Percentiles rank a stretch among this genome's conserved stretches.
phyloP scores from a whole-genome alignment of 75 land plant genomes.

The Cunninghamia lanceolata region DNA sequence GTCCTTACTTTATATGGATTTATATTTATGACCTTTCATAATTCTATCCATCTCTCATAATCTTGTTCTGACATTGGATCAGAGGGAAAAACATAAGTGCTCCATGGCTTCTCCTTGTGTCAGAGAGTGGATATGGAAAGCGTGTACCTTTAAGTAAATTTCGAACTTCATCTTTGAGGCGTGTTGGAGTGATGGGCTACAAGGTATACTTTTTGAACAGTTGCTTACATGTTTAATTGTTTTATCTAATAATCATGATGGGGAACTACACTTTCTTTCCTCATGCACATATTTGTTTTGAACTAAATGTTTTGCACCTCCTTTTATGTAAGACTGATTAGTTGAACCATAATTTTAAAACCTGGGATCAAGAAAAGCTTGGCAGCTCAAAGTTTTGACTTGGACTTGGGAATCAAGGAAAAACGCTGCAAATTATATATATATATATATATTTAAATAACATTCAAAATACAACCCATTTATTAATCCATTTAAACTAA shows the following conservation, averaged over 20 bases:
- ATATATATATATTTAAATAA: background rate
- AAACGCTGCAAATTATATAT: background rate
- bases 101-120: conserved; percentile 92
- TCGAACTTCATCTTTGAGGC: conserved; percentile 49
- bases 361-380: background rate
- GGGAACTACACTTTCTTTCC: background rate
- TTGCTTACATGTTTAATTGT: background rate
- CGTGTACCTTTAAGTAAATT: conserved; percentile 80
- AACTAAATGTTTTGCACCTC: background rate
- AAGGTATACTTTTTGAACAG: conserved; percentile 47
- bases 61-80: background rate
- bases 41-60: background rate
- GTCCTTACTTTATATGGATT: background rate
- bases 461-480: no score
- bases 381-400: background rate
- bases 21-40: background rate
- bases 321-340: background rate
- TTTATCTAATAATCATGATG: background rate
- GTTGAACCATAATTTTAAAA: background rate
- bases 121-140: conserved; percentile 92
- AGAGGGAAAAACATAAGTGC: conserved; percentile 31
- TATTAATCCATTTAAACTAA: no score
- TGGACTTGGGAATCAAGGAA: background rate
- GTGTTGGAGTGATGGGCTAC: conserved; percentile 83
- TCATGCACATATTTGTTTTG: background rate